phyloP scores from a whole-genome alignment of 495 filamentous ascomycete species.

The Talaromyces wortmannii region DNA sequence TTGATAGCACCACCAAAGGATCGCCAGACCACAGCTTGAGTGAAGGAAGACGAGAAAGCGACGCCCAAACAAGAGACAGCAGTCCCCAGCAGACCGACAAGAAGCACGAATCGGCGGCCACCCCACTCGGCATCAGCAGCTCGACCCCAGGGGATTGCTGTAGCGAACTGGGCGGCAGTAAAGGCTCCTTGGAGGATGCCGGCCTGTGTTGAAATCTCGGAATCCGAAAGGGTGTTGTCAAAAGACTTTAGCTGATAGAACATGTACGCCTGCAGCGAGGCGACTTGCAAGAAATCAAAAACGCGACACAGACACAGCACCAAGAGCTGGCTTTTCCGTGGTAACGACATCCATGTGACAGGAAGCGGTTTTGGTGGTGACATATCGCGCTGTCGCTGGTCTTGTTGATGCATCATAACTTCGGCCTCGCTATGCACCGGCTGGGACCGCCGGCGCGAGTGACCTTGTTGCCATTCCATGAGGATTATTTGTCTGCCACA shows the following conservation, averaged over 20 bases:
- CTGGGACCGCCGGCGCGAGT: not conserved
- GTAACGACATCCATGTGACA: constrained; percentile 63
- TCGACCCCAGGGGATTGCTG: constrained; percentile 79
- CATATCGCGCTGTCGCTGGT: not conserved
- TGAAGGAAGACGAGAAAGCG: constrained; percentile 67
- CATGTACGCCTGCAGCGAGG: constrained; percentile 60
- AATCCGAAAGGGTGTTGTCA: constrained; percentile 53
- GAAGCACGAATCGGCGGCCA: constrained; percentile 69
- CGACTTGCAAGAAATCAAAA: constrained; percentile 44
- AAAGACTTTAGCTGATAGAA: constrained; percentile 74
- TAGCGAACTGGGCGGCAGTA: constrained; percentile 76
- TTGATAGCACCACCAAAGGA: constrained; percentile 71
- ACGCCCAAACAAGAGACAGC: constrained; percentile 70
- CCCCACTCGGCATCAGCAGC: constrained; percentile 62
- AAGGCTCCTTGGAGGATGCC: constrained; percentile 75
- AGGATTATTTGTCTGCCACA: not conserved
- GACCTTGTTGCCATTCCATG: not conserved
- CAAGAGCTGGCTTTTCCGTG: constrained; percentile 65
- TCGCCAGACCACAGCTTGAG: constrained; percentile 66
- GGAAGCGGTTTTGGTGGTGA: constrained; percentile 19
- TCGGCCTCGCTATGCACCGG: not conserved
- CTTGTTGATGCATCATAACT: not conserved
- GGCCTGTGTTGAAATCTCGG: constrained; percentile 68
- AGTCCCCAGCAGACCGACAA: constrained; percentile 70
- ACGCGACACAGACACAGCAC: constrained; percentile 69